These are phyloP conservation scores for Russula abietina DNA, from an alignment of 768 basidiomycete species.

Conservation along the genomic window DNA sequence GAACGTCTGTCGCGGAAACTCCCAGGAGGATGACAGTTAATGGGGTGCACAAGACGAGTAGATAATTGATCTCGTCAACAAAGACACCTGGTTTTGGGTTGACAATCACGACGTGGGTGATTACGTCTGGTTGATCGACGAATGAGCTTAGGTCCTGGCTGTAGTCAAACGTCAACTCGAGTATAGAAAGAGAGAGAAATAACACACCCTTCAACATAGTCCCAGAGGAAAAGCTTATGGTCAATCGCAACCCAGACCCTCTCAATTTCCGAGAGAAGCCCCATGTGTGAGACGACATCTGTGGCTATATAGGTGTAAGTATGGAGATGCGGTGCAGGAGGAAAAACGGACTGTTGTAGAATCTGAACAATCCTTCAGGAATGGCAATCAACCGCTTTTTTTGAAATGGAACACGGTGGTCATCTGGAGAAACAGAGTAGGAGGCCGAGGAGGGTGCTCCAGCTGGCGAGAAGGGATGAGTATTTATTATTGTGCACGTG, in stretches of 20 bases:
- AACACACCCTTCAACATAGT: slow-evolving; percentile 85
- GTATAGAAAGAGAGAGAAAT: not conserved
- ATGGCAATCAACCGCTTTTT: slow-evolving; percentile 71
- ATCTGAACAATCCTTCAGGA: slow-evolving; percentile 71
- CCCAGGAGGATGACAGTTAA: slow-evolving; percentile 81
- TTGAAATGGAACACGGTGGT: slow-evolving; percentile 73
- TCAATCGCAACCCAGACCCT: slow-evolving; percentile 95
- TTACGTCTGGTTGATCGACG: slow-evolving; percentile 84
- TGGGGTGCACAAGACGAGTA: slow-evolving; percentile 88
- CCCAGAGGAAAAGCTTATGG: slow-evolving; percentile 92
- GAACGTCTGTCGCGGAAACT: slow-evolving; percentile 48
- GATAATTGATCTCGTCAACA: slow-evolving; percentile 82
- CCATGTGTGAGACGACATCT: slow-evolving; percentile 76
- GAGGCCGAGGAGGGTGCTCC: slow-evolving; percentile 65
- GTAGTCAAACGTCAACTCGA: slow-evolving; percentile 17
- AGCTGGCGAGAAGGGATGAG: slow-evolving; percentile 35
- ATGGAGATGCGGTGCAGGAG: not conserved
- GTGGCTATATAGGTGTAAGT: slow-evolving; percentile 40
- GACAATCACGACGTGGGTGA: slow-evolving; percentile 83
- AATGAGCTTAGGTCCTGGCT: slow-evolving; percentile 92
- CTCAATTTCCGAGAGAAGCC: slow-evolving; percentile 87
- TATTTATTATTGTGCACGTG: not conserved
- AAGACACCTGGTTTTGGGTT: slow-evolving; percentile 82
- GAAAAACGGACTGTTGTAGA: slow-evolving; percentile 56
- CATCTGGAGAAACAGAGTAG: slow-evolving; percentile 73